These are phyloP conservation scores for Xylaria sp. DNA, from an alignment of 2,329 filamentous ascomycete species.

Conservation along the genomic window DNA sequence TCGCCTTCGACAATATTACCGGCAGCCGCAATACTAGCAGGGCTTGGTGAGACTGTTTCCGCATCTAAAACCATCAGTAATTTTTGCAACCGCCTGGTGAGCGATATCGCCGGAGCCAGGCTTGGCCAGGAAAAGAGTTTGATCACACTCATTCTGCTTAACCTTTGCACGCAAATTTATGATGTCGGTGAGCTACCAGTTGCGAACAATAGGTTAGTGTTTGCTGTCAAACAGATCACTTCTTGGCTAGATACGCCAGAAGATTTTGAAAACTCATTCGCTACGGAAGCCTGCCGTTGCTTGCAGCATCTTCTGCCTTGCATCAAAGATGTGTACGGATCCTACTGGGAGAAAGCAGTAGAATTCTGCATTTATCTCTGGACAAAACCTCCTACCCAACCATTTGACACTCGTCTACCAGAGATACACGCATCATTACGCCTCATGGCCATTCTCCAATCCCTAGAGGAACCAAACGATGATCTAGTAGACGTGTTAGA, in stretches of 20 bases:
- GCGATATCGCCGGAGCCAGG: constrained; percentile 65
- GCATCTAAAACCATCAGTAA: constrained; percentile 61
- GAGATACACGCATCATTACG: constrained; percentile 78
- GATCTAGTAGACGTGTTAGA: constrained; percentile 81
- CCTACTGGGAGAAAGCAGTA: constrained; percentile 80
- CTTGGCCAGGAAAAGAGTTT: constrained; percentile 57
- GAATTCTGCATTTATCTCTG: constrained; percentile 68
- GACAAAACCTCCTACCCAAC: constrained; percentile 57
- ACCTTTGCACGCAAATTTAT: constrained; percentile 63
- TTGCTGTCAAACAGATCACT: constrained; percentile 82
- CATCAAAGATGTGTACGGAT: constrained; percentile 85
- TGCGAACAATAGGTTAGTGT: constrained; percentile 76
- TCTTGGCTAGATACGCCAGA: constrained; percentile 71
- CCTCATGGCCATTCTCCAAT: constrained; percentile 71
- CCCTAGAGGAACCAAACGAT: constrained; percentile 80
- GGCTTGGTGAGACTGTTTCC: constrained; percentile 61
- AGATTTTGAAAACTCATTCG: constrained; percentile 55
- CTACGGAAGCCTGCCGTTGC: constrained; percentile 64
- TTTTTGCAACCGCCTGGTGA: constrained; percentile 69
- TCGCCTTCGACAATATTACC: constrained; percentile 58
- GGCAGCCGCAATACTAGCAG: constrained; percentile 61
- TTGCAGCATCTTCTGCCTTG: constrained; percentile 73
- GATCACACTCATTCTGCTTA: constrained; percentile 62
- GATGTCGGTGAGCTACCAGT: constrained; percentile 63
- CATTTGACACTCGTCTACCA: constrained; percentile 63